Conservation (phyloP, 495 filamentous ascomycete genomes). For the Aspergillus wentii region DNA sequence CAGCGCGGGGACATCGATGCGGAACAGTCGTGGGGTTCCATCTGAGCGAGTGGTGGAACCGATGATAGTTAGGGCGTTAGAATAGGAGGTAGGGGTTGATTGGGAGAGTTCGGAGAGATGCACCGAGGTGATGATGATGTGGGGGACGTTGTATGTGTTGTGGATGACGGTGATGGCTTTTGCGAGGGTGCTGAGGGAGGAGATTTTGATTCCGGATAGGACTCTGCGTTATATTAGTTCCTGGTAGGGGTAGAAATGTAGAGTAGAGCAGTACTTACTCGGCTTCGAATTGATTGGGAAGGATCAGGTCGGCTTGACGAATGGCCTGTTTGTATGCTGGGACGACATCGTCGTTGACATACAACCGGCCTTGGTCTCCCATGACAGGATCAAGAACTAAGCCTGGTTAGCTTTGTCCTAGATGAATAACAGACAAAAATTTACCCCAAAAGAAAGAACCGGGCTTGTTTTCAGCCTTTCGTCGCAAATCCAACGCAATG, state of each 20-base stretch:
- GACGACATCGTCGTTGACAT: slow-evolving; percentile 84
- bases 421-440: slow-evolving; percentile 7
- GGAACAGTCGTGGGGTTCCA: slow-evolving; percentile 68
- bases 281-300: slow-evolving; percentile 96
- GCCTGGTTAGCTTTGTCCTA: slow-evolving; percentile 2
- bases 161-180: slow-evolving; percentile 75
- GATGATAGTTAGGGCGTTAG: slow-evolving; percentile 63
- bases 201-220: slow-evolving; percentile 77
- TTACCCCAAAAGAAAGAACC: slow-evolving; percentile 88
- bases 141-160: slow-evolving; percentile 69
- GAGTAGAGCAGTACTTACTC: slow-evolving; percentile 55
- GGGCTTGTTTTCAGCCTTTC: slow-evolving; percentile 54
- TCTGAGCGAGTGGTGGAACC: slow-evolving; percentile 66
- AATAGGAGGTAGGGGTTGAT: slow-evolving; percentile 24
- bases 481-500: slow-evolving; percentile 76
- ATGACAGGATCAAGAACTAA: slow-evolving; percentile 93
- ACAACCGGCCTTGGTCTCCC: slow-evolving; percentile 89
- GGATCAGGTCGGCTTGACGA: slow-evolving; percentile 77
- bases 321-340: slow-evolving; percentile 83
- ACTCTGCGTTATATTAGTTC: slow-evolving; percentile 44
- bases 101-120: slow-evolving; percentile 38
- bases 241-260: neutral
- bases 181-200: slow-evolving; percentile 64
- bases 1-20: slow-evolving; percentile 76
- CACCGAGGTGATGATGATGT: slow-evolving; percentile 90